Evolutionary conservation across 306 rosid species (phyloP), one percentile per base, ranked within the genome.

Genomic region (Myrica gale): DNA sequence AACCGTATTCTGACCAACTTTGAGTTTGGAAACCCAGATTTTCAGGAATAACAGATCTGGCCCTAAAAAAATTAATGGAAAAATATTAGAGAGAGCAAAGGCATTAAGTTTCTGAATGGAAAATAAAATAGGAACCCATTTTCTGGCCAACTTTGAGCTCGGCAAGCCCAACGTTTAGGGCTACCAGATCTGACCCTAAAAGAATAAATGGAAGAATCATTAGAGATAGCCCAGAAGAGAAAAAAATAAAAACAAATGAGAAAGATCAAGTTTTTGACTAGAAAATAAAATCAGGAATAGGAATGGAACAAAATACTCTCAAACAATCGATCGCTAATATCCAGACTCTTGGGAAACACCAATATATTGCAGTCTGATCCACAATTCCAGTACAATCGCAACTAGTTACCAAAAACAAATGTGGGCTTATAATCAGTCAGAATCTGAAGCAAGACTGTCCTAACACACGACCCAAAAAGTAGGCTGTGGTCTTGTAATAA

Each of bases 211-310:
- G 39, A 21, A 19, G 21, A 20, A 57, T 21, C 32, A 57, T 57
- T 57, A 57, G 63, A 20, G 13, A 56, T 26, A 20, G 37, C 8
- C 1, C 5, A 21, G 12, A 10, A 20, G 9, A 21, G 21, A 12
- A 19, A 20, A 20, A 21, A 56, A 9, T 9, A 26, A 26, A 26
- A 26, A 43, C 17, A 43, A 65, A 8, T 41, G 70, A 65, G 44
- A 65, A 7, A 65, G 46, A 41, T 17, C 17, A 42, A 15, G 70
- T 13, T 42, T 43, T 42, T 23, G 9, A 42, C 50, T 41, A 16
- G 32, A 65, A 65, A 65, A 65, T 17, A 65, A 65, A 8, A 65
- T 48, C 70, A 65, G 68, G 68, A 65, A 42, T 48, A 65, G 7
- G 17, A 41, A 42, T 41, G 9, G 15, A 17, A 7, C 16, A 16